These are phyloP conservation scores for Mortierella claussenii DNA, from an alignment of 192 early-diverging fungal genomes.

Conservation along the genomic window DNA sequence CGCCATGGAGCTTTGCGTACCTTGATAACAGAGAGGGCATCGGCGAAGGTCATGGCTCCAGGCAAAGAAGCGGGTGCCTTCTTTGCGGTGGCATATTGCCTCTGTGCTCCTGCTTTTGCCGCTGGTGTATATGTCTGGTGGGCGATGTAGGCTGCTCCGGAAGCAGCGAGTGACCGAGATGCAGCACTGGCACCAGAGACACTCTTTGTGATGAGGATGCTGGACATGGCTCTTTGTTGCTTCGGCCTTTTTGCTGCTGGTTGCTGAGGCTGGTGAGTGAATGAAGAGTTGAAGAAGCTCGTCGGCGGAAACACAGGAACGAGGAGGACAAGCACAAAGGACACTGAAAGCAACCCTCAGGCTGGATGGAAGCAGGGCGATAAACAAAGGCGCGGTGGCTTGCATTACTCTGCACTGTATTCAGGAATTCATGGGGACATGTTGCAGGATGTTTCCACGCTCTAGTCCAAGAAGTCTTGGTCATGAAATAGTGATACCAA, in stretches of 20 bases:
- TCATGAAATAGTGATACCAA: too few species aligned
- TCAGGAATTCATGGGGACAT: too few species aligned
- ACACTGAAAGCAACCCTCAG: too few species aligned
- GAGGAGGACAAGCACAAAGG: too few species aligned
- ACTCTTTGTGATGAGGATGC: constrained; percentile 15
- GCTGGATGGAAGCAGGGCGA: not conserved
- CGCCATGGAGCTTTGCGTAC: constrained; percentile 30
- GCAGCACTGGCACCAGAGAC: not conserved
- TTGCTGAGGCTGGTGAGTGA: too few species aligned
- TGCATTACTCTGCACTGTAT: too few species aligned
- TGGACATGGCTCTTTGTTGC: constrained; percentile 19
- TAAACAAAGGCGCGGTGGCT: constrained; percentile 23
- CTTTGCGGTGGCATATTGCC: constrained; percentile 42
- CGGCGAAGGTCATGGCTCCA: constrained; percentile 51
- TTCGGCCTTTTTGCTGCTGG: too few species aligned
- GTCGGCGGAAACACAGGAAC: too few species aligned
- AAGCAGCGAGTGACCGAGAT: constrained; percentile 20
- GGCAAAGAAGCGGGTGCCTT: constrained; percentile 26
- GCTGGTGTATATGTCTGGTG: constrained; percentile 8
- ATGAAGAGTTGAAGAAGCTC: too few species aligned
- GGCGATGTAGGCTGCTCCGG: constrained; percentile 20
- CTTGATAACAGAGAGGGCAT: constrained; percentile 52
- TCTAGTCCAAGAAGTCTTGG: too few species aligned
- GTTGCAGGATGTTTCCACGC: too few species aligned
- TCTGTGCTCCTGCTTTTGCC: too few species aligned